A percentile compares a stretch with the other conserved stretches of the same genome.
Conservation (phyloP, 495 filamentous ascomycete species). For the Sordaria brevicollis region DNA sequence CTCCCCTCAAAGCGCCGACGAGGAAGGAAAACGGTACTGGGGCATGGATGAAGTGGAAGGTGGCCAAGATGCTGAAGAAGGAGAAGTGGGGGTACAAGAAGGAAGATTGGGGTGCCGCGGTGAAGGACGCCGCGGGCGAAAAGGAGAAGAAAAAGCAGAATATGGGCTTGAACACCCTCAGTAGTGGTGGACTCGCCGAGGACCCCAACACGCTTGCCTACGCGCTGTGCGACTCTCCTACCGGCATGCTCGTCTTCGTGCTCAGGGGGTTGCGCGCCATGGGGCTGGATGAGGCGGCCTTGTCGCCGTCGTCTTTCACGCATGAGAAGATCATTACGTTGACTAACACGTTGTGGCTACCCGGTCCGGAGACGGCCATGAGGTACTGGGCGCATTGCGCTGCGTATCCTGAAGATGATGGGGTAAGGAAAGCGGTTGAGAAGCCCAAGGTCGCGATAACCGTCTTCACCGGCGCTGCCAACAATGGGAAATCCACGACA, state of each 20-base stretch:
- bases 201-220: conserved; percentile 42
- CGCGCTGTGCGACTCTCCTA: conserved; percentile 44
- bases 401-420: conserved; percentile 14
- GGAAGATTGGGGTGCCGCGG: conserved; percentile 25
- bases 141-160: not conserved
- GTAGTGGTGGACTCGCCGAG: conserved; percentile 4
- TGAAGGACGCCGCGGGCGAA: not conserved
- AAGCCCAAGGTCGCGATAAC: conserved; percentile 33
- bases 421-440: conserved; percentile 3
- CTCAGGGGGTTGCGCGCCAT: conserved; percentile 26
- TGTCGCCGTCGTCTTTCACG: conserved; percentile 10
- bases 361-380: conserved; percentile 36
- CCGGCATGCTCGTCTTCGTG: conserved; percentile 37
- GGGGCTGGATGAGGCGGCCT: conserved; percentile 14
- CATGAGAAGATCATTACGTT: conserved; percentile 34
- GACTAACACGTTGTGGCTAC: conserved; percentile 37
- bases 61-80: conserved; percentile 30
- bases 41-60: conserved; percentile 32
- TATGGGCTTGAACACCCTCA: not conserved
- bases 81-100: conserved; percentile 30
- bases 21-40: conserved; percentile 17
- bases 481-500: not conserved
- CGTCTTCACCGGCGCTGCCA: conserved; percentile 27
- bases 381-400: conserved; percentile 35
- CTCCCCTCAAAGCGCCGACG: conserved; percentile 24